phyloP scores from a whole-genome alignment of 78 protist genomes.

The Planoprotostelium fungivorum region DNA sequence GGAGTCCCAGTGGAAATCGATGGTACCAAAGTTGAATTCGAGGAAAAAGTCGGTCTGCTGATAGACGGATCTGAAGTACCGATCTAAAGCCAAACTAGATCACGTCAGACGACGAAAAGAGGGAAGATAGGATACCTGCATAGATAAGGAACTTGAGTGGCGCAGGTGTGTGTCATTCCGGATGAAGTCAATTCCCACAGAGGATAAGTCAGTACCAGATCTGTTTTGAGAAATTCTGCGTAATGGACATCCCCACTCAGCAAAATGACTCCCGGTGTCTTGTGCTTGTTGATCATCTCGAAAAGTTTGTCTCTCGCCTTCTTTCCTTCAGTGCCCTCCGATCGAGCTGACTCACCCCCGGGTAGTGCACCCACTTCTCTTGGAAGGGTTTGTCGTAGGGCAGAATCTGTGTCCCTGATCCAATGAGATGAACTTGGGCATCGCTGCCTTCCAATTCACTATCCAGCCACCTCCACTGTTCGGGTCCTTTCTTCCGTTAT shows the following conservation, averaged over 20 bases:
- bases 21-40: not conserved
- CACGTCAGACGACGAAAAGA: not conserved
- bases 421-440: not conserved
- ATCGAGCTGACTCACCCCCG: not conserved
- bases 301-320: not conserved
- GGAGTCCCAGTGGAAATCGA: not conserved
- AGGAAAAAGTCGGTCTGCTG: not conserved
- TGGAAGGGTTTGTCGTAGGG: not conserved
- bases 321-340: too few species aligned
- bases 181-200: not conserved
- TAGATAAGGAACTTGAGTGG: not conserved
- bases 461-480: not conserved
- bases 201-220: not conserved
- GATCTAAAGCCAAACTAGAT: not conserved
- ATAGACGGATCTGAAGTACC: not conserved
- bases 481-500: not conserved
- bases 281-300: not conserved
- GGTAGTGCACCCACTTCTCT: not conserved
- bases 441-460: not conserved
- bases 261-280: not conserved
- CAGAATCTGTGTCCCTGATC: not conserved
- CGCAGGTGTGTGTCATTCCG: not conserved
- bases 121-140: not conserved
- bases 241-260: not conserved
- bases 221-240: not conserved